Conservation (phyloP, 768 basidiomycete species). For the Fomitopsis serialis region DNA sequence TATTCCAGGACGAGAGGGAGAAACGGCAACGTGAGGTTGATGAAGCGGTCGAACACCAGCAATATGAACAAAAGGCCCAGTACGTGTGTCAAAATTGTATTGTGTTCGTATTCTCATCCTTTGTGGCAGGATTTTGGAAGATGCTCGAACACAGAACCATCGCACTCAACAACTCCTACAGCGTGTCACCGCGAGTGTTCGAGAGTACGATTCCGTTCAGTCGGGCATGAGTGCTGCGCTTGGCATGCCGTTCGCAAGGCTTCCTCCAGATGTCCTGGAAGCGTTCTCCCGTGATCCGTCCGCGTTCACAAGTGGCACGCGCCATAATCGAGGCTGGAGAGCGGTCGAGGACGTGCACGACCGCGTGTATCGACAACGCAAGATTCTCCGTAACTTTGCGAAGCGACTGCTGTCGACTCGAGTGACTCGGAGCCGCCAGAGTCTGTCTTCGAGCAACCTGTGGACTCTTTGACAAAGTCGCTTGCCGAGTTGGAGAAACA, state of each 20-base stretch:
- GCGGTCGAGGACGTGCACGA: conserved; percentile 73
- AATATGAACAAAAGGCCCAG: conserved; percentile 57
- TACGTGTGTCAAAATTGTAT: conserved; percentile 24
- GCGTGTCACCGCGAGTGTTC: conserved; percentile 52
- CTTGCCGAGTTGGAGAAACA: conserved; percentile 46
- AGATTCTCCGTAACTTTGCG: conserved; percentile 21
- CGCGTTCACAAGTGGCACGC: conserved; percentile 63
- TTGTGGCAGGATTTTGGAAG: conserved; percentile 50
- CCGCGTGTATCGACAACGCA: conserved; percentile 57
- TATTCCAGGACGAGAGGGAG: conserved; percentile 24
- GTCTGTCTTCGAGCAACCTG: conserved; percentile 46
- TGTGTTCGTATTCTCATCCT: not conserved
- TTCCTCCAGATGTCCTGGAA: conserved; percentile 66
- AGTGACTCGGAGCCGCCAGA: conserved; percentile 1
- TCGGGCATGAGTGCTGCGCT: conserved; percentile 43
- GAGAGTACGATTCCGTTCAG: conserved; percentile 62
- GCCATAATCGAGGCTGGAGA: conserved; percentile 56
- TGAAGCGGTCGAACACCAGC: conserved; percentile 41
- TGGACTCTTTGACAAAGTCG: conserved; percentile 42
- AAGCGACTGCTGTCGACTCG: conserved; percentile 33
- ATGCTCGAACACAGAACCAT: conserved; percentile 55
- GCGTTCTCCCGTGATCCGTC: conserved; percentile 76
- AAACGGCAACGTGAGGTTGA: conserved; percentile 37
- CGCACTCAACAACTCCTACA: conserved; percentile 66
- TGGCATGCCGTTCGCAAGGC: conserved; percentile 38